These are phyloP conservation scores for Ceratocystis smalleyi DNA, from an alignment of 2,329 filamentous ascomycete genomes.

Conservation along the genomic window DNA sequence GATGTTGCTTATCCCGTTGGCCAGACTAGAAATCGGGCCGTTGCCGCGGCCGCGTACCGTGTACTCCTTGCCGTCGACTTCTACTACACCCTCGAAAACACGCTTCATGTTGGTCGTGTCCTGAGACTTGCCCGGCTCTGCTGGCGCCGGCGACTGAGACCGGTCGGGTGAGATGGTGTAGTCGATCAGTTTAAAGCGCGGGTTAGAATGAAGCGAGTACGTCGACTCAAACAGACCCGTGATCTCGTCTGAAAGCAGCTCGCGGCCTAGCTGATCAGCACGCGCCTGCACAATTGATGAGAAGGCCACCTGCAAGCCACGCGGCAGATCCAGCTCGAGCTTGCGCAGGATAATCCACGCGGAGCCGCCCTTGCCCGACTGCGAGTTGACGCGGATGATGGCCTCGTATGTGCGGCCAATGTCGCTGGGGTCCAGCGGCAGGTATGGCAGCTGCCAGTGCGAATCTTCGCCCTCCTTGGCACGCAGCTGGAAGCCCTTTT, in stretches of 20 bases:
- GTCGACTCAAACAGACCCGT: slow-evolving; percentile 73
- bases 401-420: slow-evolving; percentile 96
- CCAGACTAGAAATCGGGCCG: slow-evolving; percentile 78
- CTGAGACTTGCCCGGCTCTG: slow-evolving; percentile 51
- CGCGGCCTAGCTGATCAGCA: slow-evolving; percentile 66
- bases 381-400: slow-evolving; percentile 93
- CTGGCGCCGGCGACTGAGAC: slow-evolving; percentile 55
- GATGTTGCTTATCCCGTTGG: slow-evolving; percentile 60
- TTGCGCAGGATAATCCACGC: slow-evolving; percentile 87
- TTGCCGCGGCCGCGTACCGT: slow-evolving; percentile 68
- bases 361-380: slow-evolving; percentile 84
- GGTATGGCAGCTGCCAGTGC: slow-evolving; percentile 74
- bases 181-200: slow-evolving; percentile 74
- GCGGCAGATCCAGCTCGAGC: slow-evolving; percentile 80
- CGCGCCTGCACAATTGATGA: slow-evolving; percentile 69
- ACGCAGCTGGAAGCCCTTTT: slow-evolving; percentile 69
- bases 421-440: slow-evolving; percentile 81
- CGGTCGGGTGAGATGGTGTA: slow-evolving; percentile 83
- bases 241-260: slow-evolving; percentile 73
- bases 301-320: slow-evolving; percentile 83
- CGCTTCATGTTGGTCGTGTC: slow-evolving; percentile 66
- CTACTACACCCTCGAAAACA: slow-evolving; percentile 70
- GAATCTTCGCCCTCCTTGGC: slow-evolving; percentile 47
- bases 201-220: slow-evolving; percentile 60
- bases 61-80: slow-evolving; percentile 67